These are phyloP conservation scores for Casuarina equisetifolia DNA, from an alignment of 306 rosid genomes.

Conservation along the genomic window DNA sequence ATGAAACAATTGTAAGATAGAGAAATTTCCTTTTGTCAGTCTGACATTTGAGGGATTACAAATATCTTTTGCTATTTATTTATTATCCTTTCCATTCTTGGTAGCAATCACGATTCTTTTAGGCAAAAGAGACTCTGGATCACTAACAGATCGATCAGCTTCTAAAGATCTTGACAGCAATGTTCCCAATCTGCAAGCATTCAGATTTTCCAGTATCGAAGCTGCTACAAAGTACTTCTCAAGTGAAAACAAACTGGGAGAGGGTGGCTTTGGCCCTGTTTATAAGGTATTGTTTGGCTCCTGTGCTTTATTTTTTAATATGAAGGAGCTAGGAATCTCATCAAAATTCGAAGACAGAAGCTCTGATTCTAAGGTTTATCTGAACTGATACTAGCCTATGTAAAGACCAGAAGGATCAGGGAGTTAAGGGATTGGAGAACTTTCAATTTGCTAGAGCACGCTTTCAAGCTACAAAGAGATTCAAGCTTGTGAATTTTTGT, in stretches of 20 bases:
- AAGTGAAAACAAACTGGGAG: slow-evolving; percentile 42
- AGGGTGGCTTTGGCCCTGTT: slow-evolving; percentile 55
- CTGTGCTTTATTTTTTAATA: neutral
- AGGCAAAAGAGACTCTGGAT: neutral
- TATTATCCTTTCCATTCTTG: neutral
- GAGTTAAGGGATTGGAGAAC: no score
- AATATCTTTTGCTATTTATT: neutral
- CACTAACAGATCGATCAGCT: neutral
- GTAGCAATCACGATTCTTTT: neutral
- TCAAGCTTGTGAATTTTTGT: neutral
- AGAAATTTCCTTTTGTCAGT: neutral
- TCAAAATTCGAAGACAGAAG: no score
- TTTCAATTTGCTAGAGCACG: no score
- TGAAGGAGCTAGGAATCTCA: neutral
- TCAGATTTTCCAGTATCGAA: slow-evolving; percentile 37
- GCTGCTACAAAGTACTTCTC: slow-evolving; percentile 49
- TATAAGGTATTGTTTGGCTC: slow-evolving; percentile 37
- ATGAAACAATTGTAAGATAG: neutral
- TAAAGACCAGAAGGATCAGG: no score
- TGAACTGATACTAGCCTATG: no score
- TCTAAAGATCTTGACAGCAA: slow-evolving; percentile 15
- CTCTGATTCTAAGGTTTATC: no score
- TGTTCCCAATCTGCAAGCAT: slow-evolving; percentile 35
- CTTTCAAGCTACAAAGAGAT: no score
- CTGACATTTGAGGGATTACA: neutral